These are phyloP conservation scores for Nephelium lappaceum DNA, from an alignment of 345 rosid genomes.

Conservation along the genomic window DNA sequence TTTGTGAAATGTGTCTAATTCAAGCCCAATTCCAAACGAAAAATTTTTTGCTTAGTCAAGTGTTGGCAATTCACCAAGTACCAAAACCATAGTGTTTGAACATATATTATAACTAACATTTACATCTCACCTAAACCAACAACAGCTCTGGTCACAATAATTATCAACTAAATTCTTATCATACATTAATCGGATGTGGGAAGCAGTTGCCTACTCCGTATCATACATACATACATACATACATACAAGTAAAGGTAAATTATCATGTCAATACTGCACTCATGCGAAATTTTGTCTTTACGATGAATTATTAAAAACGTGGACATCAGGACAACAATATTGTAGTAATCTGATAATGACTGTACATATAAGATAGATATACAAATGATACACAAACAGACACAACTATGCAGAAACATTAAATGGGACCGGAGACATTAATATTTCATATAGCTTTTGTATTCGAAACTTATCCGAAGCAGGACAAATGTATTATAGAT, in stretches of 20 bases:
- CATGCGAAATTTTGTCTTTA: not conserved
- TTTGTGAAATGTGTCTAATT: not conserved
- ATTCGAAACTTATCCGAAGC: not conserved
- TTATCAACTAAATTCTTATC: not conserved
- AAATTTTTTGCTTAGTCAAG: not conserved
- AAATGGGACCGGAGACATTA: not conserved
- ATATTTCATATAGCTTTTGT: not conserved
- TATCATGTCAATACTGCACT: not conserved
- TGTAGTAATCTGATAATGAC: not conserved
- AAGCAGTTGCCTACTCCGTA: not conserved
- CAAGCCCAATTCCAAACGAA: not conserved
- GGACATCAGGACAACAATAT: not conserved
- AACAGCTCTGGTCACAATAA: not conserved
- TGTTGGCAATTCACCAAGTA: not conserved
- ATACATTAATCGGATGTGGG: not conserved
- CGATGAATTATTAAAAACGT: not conserved
- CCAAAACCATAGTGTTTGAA: slow-evolving; percentile 1
- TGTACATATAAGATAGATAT: not conserved
- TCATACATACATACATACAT: not conserved
- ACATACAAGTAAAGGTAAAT: not conserved
- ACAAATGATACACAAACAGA: not conserved
- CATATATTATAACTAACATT: not conserved
- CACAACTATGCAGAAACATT: not conserved
- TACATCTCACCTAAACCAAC: not conserved
- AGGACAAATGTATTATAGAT: not conserved